A percentile compares a stretch with the other conserved stretches of the same genome.
Evolutionary conservation across 495 filamentous ascomycete species (phyloP).

Genomic region (Cryomyces antarcticus): DNA sequence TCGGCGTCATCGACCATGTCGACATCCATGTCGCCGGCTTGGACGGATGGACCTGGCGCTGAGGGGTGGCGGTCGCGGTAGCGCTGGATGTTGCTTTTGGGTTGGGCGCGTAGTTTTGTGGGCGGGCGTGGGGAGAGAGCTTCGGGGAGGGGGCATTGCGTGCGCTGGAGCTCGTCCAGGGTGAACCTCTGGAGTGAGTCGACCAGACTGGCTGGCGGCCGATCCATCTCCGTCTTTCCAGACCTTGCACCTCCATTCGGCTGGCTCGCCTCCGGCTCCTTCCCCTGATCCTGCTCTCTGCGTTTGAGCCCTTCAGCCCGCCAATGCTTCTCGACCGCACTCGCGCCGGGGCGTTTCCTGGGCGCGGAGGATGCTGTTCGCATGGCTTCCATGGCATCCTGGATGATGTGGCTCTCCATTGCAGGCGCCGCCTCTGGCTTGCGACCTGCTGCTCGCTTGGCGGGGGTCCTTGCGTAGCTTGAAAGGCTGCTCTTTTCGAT

Average conservation of each 20-base stretch:
- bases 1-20: slow-evolving; percentile 27
- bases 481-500: background rate
- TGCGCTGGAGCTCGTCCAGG: slow-evolving; percentile 3
- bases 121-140: background rate
- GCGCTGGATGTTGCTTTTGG: slow-evolving; percentile 13
- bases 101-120: slow-evolving; percentile 2
- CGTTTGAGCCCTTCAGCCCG: too few species aligned
- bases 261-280: slow-evolving; percentile 1
- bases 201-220: slow-evolving; percentile 8
- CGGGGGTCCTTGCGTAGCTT: background rate
- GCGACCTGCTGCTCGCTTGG: background rate
- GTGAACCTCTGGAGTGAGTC: slow-evolving; percentile 7
- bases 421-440: background rate
- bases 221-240: slow-evolving; percentile 11
- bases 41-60: background rate
- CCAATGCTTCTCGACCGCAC: slow-evolving; percentile 4
- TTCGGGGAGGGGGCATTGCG: background rate
- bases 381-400: background rate
- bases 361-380: background rate
- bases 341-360: slow-evolving; percentile 10
- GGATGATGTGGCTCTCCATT: background rate
- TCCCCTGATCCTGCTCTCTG: slow-evolving; percentile 2
- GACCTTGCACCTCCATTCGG: slow-evolving; percentile 13
- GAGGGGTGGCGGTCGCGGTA: slow-evolving; percentile 7
- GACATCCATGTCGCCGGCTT: slow-evolving; percentile 12